phyloP scores from a whole-genome alignment of 2,329 filamentous ascomycete species.

The Fusarium concolor region DNA sequence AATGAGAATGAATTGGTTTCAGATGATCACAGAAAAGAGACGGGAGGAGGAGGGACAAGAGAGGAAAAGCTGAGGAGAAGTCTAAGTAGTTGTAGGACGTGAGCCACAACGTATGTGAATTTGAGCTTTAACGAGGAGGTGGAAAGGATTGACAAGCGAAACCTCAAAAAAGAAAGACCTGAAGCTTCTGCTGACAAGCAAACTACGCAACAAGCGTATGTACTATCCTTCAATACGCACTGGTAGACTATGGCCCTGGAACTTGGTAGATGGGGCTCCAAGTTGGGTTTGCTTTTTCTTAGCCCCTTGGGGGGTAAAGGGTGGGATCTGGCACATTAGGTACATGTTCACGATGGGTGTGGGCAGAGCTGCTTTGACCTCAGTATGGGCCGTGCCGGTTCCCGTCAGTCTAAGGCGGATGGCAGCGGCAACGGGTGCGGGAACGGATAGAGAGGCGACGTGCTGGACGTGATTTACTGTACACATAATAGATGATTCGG shows the following conservation, averaged over 20 bases:
- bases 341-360: constrained; percentile 40
- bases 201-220: constrained; percentile 36
- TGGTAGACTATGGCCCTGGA: constrained; percentile 29
- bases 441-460: constrained; percentile 41
- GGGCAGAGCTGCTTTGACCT: constrained; percentile 31
- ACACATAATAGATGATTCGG: constrained; percentile 2
- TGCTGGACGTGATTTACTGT: constrained; percentile 22
- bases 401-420: constrained; percentile 33
- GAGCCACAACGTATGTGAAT: constrained; percentile 39
- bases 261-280: constrained; percentile 39
- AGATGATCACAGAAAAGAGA: constrained; percentile 14
- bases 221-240: constrained; percentile 18
- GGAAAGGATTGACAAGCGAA: constrained; percentile 44
- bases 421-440: constrained; percentile 26
- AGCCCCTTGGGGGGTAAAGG: constrained; percentile 36
- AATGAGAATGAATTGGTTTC: constrained; percentile 11
- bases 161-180: constrained; percentile 44
- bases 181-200: constrained; percentile 40
- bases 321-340: constrained; percentile 46
- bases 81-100: constrained; percentile 22
- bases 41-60: constrained; percentile 4
- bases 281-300: constrained; percentile 44
- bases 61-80: constrained; percentile 6
- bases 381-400: constrained; percentile 42
- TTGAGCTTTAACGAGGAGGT: constrained; percentile 25